Base-by-base conservation (phyloP, 768 basidiomycete species). In the Xanthoconium stramineum region DNA sequence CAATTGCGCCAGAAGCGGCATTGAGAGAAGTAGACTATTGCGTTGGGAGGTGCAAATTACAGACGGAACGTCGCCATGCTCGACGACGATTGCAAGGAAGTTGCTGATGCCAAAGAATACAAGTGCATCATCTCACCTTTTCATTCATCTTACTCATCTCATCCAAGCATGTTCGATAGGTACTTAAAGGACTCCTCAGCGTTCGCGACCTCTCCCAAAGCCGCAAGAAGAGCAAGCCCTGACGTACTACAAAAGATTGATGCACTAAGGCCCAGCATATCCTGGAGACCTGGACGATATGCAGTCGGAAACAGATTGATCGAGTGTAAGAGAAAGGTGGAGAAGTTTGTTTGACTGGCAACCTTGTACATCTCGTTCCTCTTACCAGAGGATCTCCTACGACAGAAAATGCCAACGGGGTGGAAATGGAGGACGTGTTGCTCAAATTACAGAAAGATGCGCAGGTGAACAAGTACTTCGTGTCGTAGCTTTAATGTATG, bases 11-110 rank as follows among this genome's bases (percentile, higher is more conserved):
- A 99, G 75, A 98, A 98, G 71, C 75, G 89, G 42, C 95, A 98
- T 72, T 98, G 94, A 92, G 96, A 98, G 76, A 95, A 94, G 63
- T 95, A 97, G 70, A 97, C 98, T 49, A 88, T 98, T n/a, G 86
- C 87, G 7, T 77, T 98, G 1, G 95, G 96, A 45, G 96, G 96
- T 59, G 96, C 95, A 20, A 99, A 98, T 69, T 98, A 98, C 70
- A 80, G 92, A 65, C 78, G 96, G 50, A 97, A 94, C 68, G 91
- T 94, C 13, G 87, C 92, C 48, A 95, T 95, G 91, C 65, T 93
- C 62, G 93, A 96, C 67, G 93, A 93, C 56, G 94, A 96, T 63
- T 95, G 96, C 12, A 90, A 89, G 71, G 94, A 98, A 71, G 94
- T 98, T 0, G 95, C 95, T 0, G 94, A 94, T 3, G 97, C 94